Evolutionary conservation across 352 stramenopile species (phyloP).

Genomic region (Aphanomyces astaci): DNA sequence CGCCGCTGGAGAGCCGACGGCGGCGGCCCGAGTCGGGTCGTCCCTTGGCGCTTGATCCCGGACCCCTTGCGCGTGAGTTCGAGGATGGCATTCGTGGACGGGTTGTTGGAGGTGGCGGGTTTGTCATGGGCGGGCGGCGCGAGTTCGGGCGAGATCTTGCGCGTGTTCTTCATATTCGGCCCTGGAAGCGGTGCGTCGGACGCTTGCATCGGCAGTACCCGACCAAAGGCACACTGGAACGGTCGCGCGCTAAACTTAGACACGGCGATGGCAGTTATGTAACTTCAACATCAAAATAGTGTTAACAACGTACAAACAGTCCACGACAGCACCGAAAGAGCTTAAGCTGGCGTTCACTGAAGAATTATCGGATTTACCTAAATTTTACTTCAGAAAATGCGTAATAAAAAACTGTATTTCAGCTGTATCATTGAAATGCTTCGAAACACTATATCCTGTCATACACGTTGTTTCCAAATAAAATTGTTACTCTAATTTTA

Average conservation of each 20-base stretch:
- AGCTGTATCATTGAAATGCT: no score
- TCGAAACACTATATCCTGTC: no score
- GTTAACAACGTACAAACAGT: no score
- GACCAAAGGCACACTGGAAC: neutral
- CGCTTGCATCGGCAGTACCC: neutral
- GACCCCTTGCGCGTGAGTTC: neutral
- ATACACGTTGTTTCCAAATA: no score
- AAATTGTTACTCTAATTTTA: no score
- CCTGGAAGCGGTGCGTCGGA: neutral
- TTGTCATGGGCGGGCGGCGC: neutral
- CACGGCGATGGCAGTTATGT: neutral
- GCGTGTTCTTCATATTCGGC: slow-evolving; percentile 9
- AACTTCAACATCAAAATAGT: neutral
- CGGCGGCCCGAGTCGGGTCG: neutral
- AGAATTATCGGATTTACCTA: no score
- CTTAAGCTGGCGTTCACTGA: no score
- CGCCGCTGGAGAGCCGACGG: neutral
- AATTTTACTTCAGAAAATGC: no score
- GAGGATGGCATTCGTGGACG: neutral
- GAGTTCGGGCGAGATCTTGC: slow-evolving; percentile 8
- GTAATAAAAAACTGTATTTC: no score
- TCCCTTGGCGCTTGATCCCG: neutral
- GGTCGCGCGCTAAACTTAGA: neutral
- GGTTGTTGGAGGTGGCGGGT: neutral
- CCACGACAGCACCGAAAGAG: no score